phyloP scores from a whole-genome alignment of 73 alveolate genomes.

The Tetrahymena elliotti region DNA sequence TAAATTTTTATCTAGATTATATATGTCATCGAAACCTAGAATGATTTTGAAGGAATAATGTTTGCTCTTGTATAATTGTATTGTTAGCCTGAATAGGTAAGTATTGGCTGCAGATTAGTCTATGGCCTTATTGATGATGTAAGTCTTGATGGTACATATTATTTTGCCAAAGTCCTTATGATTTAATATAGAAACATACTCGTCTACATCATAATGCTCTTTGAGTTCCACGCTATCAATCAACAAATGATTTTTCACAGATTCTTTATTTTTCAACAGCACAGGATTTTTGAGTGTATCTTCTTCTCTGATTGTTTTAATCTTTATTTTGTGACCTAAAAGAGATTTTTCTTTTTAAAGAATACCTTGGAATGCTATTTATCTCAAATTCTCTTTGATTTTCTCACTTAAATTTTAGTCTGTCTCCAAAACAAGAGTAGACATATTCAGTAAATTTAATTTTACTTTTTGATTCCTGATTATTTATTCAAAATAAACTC shows the following conservation, averaged over 20 bases:
- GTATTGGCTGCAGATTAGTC: neutral
- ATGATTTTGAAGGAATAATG: neutral
- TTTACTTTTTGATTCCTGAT: neutral
- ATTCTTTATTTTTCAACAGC: neutral
- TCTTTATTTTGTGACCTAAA: neutral
- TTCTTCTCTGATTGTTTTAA: neutral
- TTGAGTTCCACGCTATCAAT: neutral
- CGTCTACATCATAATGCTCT: neutral
- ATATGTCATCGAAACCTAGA: neutral
- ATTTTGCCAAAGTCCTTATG: neutral
- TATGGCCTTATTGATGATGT: neutral
- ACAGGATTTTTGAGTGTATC: neutral
- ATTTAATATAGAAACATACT: neutral
- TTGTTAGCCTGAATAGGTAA: neutral
- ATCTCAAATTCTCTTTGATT: neutral
- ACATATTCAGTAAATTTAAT: neutral
- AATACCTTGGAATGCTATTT: neutral
- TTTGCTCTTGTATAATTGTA: neutral
- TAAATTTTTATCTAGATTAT: neutral
- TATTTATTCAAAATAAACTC: neutral
- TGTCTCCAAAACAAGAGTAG: neutral
- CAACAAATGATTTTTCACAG: neutral
- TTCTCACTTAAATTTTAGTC: neutral
- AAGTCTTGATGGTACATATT: neutral
- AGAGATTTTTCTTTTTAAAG: neutral